Percentiles rank a stretch among this genome's conserved stretches.
phyloP scores from a whole-genome alignment of 352 stramenopile genomes.

The Pythium volutum region DNA sequence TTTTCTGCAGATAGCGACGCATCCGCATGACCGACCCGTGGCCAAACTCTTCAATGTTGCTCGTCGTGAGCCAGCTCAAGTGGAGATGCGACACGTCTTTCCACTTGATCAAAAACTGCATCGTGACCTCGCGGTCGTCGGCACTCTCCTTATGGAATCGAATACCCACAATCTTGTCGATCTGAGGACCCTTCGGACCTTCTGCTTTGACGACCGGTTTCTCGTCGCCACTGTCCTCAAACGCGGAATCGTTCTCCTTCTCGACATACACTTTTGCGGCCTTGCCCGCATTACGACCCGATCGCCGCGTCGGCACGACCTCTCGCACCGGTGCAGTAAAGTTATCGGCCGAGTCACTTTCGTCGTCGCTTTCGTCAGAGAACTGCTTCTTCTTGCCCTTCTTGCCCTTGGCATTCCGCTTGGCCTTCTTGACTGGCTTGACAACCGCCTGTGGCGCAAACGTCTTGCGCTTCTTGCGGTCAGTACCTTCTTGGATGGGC shows the following conservation, averaged over 20 bases:
- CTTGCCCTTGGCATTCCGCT: slow-evolving; percentile 42
- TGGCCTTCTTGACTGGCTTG: slow-evolving; percentile 70
- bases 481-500: slow-evolving; percentile 47
- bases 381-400: slow-evolving; percentile 68
- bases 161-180: slow-evolving; percentile 92
- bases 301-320: slow-evolving; percentile 55
- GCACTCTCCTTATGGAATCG: slow-evolving; percentile 63
- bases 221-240: slow-evolving; percentile 72
- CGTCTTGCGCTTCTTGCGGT: slow-evolving; percentile 78
- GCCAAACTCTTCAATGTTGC: slow-evolving; percentile 90
- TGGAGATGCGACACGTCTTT: slow-evolving; percentile 97
- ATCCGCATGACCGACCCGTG: slow-evolving; percentile 80
- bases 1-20: slow-evolving; percentile 85
- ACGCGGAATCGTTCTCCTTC: slow-evolving; percentile 62
- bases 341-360: slow-evolving; percentile 64
- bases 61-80: slow-evolving; percentile 95
- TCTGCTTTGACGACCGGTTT: slow-evolving; percentile 43
- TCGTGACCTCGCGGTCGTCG: slow-evolving; percentile 58
- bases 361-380: slow-evolving; percentile 79
- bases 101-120: slow-evolving; percentile 99
- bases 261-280: slow-evolving; percentile 86
- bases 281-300: slow-evolving; percentile 79
- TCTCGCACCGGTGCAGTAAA: slow-evolving; percentile 36
- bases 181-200: slow-evolving; percentile 72
- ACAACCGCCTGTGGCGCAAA: slow-evolving; percentile 51